phyloP scores from a whole-genome alignment of 371 early-diverging fungal genomes.

The Rhizopus stolonifer region DNA sequence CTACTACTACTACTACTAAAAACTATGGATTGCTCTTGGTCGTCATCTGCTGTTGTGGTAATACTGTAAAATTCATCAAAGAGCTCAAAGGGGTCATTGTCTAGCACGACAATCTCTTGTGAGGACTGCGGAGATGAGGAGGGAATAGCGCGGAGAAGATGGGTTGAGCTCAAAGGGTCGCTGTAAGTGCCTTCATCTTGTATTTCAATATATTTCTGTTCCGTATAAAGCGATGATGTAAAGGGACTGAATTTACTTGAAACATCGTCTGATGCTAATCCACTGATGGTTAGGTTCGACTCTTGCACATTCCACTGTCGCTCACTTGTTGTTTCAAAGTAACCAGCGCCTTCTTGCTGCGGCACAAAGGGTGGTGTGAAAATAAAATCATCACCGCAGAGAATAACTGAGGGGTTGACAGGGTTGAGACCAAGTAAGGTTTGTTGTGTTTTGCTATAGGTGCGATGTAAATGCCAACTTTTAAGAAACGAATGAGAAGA shows the following conservation, averaged over 20 bases:
- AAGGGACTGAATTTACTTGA: background rate
- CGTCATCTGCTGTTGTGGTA: background rate
- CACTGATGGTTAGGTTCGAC: background rate
- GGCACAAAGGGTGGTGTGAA: slow-evolving; percentile 44
- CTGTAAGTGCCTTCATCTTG: no score
- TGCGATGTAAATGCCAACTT: slow-evolving; percentile 46
- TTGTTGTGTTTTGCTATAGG: slow-evolving; percentile 52
- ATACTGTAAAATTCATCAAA: background rate
- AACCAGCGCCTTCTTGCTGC: slow-evolving; percentile 9
- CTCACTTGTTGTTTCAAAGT: no score
- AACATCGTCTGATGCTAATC: background rate
- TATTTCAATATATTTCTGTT: no score
- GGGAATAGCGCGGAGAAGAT: no score
- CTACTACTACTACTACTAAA: background rate
- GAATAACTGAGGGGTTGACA: slow-evolving; percentile 35
- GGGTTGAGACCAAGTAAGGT: slow-evolving; percentile 37
- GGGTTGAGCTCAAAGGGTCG: no score
- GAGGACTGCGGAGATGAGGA: background rate
- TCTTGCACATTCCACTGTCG: background rate
- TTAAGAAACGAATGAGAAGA: slow-evolving; percentile 42
- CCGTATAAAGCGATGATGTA: background rate
- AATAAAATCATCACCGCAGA: slow-evolving; percentile 51
- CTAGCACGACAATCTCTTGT: background rate
- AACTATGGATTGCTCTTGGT: background rate
- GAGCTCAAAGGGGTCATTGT: background rate